Evolutionary conservation across 768 basidiomycete species (phyloP), one percentile per base, ranked within the genome.

Genomic region (Serendipita vermifera): DNA sequence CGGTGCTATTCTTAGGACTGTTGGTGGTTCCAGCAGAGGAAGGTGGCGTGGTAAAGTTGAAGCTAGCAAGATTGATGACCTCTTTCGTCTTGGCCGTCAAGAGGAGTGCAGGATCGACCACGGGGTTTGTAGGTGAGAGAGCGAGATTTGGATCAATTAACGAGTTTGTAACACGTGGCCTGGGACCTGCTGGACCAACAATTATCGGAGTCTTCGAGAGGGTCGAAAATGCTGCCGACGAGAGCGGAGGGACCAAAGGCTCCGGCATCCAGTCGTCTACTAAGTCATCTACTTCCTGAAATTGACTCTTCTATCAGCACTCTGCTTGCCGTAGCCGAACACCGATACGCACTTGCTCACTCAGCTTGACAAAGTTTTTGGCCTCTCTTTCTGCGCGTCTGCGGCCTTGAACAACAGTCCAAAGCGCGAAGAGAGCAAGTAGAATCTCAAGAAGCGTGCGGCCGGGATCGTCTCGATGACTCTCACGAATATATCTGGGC

Each of bases 221-320:
- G 57, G 90, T 86, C 27, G 76, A 70, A 54, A 77, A 72, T 59
- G 92, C 85, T 38, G 71, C 70, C 2, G 74, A 67, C 3, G 70
- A 72, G 33, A 87, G 71, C 3, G 85, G 80, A 36, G 74, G 76
- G 3, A 76, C 81, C 6, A 99, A 77, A 5, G 87, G 81, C 59
- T 93, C 88, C 0, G 96, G 96, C 2, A 72, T 72, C 90, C 92
- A 99, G 68, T 98, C 96, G 54, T 89, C 84, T 1, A 99, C 92
- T 26, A 98, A 77, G 65, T 98, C 96, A 65, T 98, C 83, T 38
- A 98, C 80, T 82, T 98, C 96, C 92, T 96, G n/a, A n/a, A n/a
- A n/a, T n/a, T n/a, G n/a, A n/a, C n/a, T n/a, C n/a, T n/a, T n/a
- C n/a, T n/a, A n/a, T n/a, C n/a, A n/a, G n/a, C n/a, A n/a, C n/a